These are phyloP conservation scores for Candida awuae DNA, from an alignment of 805 yeast species.

Conservation along the genomic window DNA sequence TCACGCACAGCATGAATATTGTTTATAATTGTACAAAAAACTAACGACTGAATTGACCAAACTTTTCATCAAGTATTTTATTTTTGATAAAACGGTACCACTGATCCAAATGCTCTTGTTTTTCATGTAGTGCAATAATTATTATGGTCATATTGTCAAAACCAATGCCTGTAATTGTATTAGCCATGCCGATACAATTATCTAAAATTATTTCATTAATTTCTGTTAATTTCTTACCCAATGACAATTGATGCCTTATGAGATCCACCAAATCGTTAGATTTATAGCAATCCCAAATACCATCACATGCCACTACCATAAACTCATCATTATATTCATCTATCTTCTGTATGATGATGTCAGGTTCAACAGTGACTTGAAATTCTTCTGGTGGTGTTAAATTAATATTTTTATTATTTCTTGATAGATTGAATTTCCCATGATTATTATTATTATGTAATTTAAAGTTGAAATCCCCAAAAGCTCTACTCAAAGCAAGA, in stretches of 20 bases:
- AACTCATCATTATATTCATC: constrained; percentile 58
- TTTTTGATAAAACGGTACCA: constrained; percentile 54
- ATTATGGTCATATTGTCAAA: constrained; percentile 76
- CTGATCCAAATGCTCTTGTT: constrained; percentile 30
- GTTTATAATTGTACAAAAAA: too few relatives aligned
- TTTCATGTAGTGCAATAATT: constrained; percentile 54
- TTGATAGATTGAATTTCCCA: constrained; percentile 17
- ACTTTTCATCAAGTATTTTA: constrained; percentile 30
- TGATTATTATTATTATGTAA: constrained; percentile 24
- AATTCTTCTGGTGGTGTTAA: constrained; percentile 57
- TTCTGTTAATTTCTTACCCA: constrained; percentile 51
- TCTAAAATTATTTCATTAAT: constrained; percentile 54
- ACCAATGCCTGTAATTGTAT: constrained; percentile 69
- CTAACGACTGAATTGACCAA: constrained; percentile 22
- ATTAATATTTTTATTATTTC: constrained; percentile 20
- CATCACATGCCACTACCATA: constrained; percentile 71
- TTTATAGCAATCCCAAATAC: constrained; percentile 69
- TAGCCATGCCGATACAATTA: constrained; percentile 61
- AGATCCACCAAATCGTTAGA: constrained; percentile 45
- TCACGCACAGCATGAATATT: background rate
- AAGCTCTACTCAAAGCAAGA: constrained; percentile 49
- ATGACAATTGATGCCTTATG: constrained; percentile 48
- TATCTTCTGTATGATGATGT: constrained; percentile 48
- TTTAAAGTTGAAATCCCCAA: constrained; percentile 60
- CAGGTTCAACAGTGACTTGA: constrained; percentile 76